Evolutionary conservation across 116 monocot genomes (phyloP), one percentile per base, ranked within the genome.

Genomic region (Zostera marina): DNA sequence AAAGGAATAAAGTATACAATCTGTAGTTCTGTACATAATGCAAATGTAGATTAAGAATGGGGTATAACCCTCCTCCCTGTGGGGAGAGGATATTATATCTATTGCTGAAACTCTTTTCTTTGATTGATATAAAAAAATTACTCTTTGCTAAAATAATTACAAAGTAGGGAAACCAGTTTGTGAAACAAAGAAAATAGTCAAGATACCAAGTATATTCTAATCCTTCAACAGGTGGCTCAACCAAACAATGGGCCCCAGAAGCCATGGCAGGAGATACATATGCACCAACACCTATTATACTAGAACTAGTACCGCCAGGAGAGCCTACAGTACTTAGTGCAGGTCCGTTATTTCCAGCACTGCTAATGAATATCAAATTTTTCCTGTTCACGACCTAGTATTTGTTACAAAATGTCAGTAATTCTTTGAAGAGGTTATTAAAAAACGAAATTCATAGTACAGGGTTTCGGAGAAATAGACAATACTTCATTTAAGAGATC

Each of bases 221-320:
- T 39, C 90, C 98, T 20, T 98, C 74, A 59, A 63, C 63, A 41
- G 81, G 83, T 68, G 98, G 73, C 38, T 90, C 78, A 41, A 98
- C 98, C 13, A 81, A 67, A 77, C 73, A 85, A 66, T 98, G 98
- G 54, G 98, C 70, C 32, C 85, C 98, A 63, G 86, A 80, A 76
- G 98, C 98, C 98, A 98, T 98, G 41, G 77, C 85, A 66, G 85
- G 86, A 39, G 98, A 98, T 45, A 98, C 78, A 77, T 98, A 98
- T 43, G 98, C 90, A 68, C 98, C 98, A 71, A 98, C 62, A 67
- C 98, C 90, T 60, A 98, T 70, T 69, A 98, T 83, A 64, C 83
- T 90, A 59, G 98, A 76, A 64, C 68, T 78, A 52, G 98, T 98
- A 15, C 98, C 98, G 72, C 98, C 98, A 68, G 98, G 98, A 70